Conservation (phyloP, 148 eudicot genomes). For the Dysphania ambrosioides region DNA sequence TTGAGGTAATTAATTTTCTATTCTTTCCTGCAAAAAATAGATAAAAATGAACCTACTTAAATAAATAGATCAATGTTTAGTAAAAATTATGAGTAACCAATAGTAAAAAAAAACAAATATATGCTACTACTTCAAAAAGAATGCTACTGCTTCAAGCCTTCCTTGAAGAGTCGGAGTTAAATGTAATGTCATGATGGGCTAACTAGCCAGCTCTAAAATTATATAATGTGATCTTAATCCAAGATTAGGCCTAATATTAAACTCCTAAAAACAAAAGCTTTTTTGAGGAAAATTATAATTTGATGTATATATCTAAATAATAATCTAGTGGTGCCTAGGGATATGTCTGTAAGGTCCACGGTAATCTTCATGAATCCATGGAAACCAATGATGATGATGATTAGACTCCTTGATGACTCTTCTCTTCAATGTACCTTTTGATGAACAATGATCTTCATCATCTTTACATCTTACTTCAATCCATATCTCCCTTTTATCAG, state of each 20-base stretch:
- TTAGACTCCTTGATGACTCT: constrained; percentile 26
- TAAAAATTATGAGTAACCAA: background rate
- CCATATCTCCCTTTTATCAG: background rate
- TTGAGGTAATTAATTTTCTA: constrained; percentile 24
- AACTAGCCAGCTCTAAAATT: background rate
- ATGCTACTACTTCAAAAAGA: background rate
- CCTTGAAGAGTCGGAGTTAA: constrained; percentile 2
- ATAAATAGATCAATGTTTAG: background rate
- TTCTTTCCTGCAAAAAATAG: constrained; percentile 38
- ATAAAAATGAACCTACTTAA: background rate
- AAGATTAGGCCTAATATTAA: background rate
- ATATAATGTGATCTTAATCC: background rate
- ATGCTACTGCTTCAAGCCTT: background rate
- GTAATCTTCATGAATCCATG: constrained; percentile 69
- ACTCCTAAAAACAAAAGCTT: background rate
- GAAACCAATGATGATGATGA: constrained; percentile 35
- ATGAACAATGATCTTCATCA: constrained; percentile 21
- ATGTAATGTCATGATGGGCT: constrained; percentile 11
- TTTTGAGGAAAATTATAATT: background rate
- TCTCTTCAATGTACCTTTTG: constrained; percentile 43
- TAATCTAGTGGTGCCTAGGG: constrained; percentile 52
- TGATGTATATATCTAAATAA: background rate
- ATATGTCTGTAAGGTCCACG: constrained; percentile 56
- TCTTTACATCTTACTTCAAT: constrained; percentile 25
- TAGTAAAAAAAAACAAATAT: background rate